Conservation (phyloP, 163 green algal species). For the Chlamydomonas reinhardtii region DNA sequence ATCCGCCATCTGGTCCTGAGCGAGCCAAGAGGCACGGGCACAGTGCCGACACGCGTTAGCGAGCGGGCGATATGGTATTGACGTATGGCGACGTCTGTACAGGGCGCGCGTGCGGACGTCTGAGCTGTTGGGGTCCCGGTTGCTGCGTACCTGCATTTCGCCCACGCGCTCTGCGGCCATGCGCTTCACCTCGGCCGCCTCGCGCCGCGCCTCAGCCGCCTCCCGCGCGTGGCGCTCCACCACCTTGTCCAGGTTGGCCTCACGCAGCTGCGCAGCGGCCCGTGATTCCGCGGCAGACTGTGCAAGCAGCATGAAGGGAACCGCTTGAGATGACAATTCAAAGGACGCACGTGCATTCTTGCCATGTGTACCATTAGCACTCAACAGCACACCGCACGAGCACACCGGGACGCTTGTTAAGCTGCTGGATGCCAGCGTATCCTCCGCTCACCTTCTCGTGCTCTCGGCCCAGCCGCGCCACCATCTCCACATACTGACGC, state of each 20-base stretch:
- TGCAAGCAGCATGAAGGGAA: too few species aligned
- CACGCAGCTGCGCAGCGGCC: not conserved
- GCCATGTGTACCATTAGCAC: too few species aligned
- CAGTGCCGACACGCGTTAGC: too few species aligned
- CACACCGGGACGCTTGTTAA: too few species aligned
- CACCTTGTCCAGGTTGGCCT: conserved; percentile 2
- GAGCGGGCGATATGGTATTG: too few species aligned
- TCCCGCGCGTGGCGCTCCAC: conserved; percentile 27
- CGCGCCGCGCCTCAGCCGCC: not conserved
- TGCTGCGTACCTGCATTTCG: conserved; percentile 3
- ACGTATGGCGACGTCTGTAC: too few species aligned
- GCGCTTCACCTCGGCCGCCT: conserved; percentile 7
- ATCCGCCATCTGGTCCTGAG: conserved; percentile 9
- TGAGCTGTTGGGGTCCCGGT: too few species aligned
- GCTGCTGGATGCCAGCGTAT: not conserved
- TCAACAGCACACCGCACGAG: too few species aligned
- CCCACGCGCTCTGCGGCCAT: not conserved
- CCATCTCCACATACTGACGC: conserved; percentile 25
- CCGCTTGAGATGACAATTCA: too few species aligned
- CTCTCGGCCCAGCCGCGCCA: conserved; percentile 24
- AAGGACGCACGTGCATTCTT: too few species aligned
- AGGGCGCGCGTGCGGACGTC: too few species aligned
- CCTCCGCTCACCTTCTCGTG: conserved; percentile 24
- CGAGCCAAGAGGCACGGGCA: too few species aligned
- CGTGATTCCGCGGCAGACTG: conserved; percentile 3